These are phyloP conservation scores for Acanthamoeba sp. DNA, from an alignment of 208 protist species.

Conservation along the genomic window DNA sequence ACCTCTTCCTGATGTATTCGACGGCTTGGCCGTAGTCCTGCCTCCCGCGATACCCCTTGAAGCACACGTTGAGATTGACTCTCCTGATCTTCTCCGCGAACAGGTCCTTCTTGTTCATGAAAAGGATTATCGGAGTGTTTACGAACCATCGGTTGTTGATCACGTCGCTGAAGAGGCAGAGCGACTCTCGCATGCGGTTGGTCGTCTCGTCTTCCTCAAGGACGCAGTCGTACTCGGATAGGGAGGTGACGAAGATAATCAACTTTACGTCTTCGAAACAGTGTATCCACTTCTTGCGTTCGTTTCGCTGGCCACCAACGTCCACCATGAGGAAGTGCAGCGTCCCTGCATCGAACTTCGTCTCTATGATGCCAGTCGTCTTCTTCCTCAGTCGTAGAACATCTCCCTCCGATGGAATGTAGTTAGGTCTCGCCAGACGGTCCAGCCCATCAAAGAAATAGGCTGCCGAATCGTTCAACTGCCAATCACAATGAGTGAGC, in stretches of 20 bases:
- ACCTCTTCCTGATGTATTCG: conserved; percentile 57
- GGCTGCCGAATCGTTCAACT: conserved; percentile 70
- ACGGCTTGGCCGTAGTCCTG: conserved; percentile 75
- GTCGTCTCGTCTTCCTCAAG: conserved; percentile 86
- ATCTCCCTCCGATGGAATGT: conserved; percentile 89
- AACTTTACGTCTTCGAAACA: conserved; percentile 92
- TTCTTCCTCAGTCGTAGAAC: conserved; percentile 89
- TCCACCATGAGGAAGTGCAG: conserved; percentile 89
- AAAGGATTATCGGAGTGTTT: conserved; percentile 90
- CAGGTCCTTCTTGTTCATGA: conserved; percentile 93
- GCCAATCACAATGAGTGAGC: too few relatives aligned
- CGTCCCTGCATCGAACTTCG: conserved; percentile 87
- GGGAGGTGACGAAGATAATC: conserved; percentile 89
- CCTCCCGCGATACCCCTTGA: conserved; percentile 89
- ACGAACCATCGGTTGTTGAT: conserved; percentile 90
- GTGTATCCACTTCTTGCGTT: conserved; percentile 93
- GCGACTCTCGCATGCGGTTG: conserved; percentile 92
- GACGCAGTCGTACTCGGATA: conserved; percentile 85
- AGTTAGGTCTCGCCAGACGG: conserved; percentile 81
- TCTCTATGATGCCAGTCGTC: conserved; percentile 93
- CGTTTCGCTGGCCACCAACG: conserved; percentile 92
- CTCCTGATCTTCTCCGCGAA: conserved; percentile 91
- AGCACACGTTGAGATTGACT: conserved; percentile 85
- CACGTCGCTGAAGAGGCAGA: conserved; percentile 92
- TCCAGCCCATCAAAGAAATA: conserved; percentile 88